Conservation (phyloP, 2,329 filamentous ascomycete species). For the Colletotrichum spaethianum region DNA sequence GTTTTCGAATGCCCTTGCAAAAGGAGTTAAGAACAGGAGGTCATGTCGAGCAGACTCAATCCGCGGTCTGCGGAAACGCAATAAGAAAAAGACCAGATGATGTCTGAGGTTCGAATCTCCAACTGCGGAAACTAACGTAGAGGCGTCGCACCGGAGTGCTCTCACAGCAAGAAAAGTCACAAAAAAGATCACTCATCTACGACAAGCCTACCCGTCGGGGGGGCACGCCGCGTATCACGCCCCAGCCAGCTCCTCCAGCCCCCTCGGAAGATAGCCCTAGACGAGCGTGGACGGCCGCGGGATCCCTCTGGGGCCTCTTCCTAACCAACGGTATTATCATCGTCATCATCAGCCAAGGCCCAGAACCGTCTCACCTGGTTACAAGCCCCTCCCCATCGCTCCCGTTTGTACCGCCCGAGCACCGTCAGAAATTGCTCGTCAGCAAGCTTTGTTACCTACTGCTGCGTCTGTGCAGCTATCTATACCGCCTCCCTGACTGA, state of each 20-base stretch:
- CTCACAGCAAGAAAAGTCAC: not conserved
- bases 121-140: constrained; percentile 1
- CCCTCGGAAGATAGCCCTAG: constrained; percentile 5
- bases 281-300: not conserved
- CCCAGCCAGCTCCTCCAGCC: not conserved
- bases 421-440: constrained; percentile 4
- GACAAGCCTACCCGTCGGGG: not conserved
- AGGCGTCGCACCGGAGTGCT: constrained; percentile 6
- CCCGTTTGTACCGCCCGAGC: constrained; percentile 27
- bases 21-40: constrained; percentile 9
- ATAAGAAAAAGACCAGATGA: constrained; percentile 12
- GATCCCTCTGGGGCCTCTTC: constrained; percentile 6
- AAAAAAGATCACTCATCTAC: not conserved
- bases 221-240: constrained; percentile 1
- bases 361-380: constrained; percentile 34
- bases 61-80: not conserved
- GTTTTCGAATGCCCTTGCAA: not conserved
- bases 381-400: constrained; percentile 21
- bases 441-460: constrained; percentile 1
- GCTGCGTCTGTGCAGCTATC: not conserved
- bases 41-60: constrained; percentile 18
- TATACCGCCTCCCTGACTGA: not conserved
- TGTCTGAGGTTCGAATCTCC: constrained; percentile 30
- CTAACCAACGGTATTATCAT: not conserved
- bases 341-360: constrained; percentile 39